These are phyloP conservation scores for Geoglossum glabrum DNA, from an alignment of 495 filamentous ascomycete genomes.

Conservation along the genomic window DNA sequence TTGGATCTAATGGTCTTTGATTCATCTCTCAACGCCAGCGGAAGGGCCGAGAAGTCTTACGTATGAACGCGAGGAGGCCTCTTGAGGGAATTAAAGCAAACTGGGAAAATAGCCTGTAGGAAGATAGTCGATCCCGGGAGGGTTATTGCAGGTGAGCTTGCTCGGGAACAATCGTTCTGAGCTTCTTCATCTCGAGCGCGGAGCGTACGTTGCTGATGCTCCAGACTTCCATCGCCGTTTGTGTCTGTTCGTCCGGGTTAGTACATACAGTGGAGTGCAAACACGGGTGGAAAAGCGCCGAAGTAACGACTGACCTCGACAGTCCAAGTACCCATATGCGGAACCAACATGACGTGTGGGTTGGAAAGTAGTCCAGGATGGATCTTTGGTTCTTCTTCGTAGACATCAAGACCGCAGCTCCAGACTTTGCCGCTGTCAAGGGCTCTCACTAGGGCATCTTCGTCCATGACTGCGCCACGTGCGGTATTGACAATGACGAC, in stretches of 20 bases:
- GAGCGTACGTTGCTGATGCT: constrained; percentile 38
- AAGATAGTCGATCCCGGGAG: background rate
- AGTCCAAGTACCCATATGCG: constrained; percentile 61
- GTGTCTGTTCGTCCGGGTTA: constrained; percentile 22
- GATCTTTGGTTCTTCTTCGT: constrained; percentile 54
- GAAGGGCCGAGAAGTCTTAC: background rate
- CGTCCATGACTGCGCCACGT: constrained; percentile 59
- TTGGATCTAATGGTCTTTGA: background rate
- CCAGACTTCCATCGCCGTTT: constrained; percentile 44
- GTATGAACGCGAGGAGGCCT: background rate
- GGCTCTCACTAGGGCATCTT: constrained; percentile 51
- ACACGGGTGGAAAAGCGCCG: too few species aligned
- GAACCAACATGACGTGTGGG: constrained; percentile 49
- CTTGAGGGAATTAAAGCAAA: background rate
- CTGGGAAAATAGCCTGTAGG: background rate
- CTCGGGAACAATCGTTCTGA: constrained; percentile 38
- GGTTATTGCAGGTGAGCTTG: constrained; percentile 26
- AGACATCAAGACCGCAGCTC: constrained; percentile 59
- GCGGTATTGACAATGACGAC: constrained; percentile 71
- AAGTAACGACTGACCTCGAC: constrained; percentile 22
- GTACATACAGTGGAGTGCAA: too few species aligned
- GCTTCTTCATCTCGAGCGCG: constrained; percentile 31
- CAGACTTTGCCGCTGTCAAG: constrained; percentile 47
- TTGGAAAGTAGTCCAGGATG: constrained; percentile 51
- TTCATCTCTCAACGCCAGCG: background rate